Evolutionary conservation across 805 yeast species (phyloP).

Genomic region (Cephaloascus albidus): DNA sequence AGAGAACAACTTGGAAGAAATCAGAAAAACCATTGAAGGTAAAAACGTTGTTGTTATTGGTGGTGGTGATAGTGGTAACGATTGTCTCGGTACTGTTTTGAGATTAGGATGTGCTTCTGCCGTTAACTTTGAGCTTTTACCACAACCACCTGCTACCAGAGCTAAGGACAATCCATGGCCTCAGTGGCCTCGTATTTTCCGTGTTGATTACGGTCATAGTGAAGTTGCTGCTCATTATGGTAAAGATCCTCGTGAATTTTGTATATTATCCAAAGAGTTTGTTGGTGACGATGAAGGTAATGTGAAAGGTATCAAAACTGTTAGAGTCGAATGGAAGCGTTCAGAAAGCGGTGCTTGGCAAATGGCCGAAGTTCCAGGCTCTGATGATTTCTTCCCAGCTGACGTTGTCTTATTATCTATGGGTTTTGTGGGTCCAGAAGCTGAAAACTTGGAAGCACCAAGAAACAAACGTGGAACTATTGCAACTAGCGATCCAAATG

Average conservation of each 20-base stretch:
- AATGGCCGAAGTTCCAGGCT: conserved; percentile 94
- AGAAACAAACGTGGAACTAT: conserved; percentile 85
- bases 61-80: conserved; percentile 99
- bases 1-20: conserved; percentile 69
- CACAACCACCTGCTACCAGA: conserved; percentile 80
- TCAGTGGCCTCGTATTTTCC: conserved; percentile 97
- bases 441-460: conserved; percentile 57
- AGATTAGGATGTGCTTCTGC: conserved; percentile 97
- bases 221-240: conserved; percentile 95
- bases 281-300: conserved; percentile 93
- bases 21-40: conserved; percentile 63
- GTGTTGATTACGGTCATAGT: conserved; percentile 96
- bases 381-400: conserved; percentile 91
- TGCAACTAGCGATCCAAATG: conserved; percentile 46
- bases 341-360: conserved; percentile 97
- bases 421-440: conserved; percentile 97
- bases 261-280: conserved; percentile 91
- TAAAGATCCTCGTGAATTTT: conserved; percentile 94
- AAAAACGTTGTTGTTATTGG: conserved; percentile 95
- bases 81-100: conserved; percentile 94
- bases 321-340: conserved; percentile 96
- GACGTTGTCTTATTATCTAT: conserved; percentile 88
- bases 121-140: conserved; percentile 86
- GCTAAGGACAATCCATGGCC: conserved; percentile 99
- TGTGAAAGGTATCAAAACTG: conserved; percentile 91